Percentiles rank a stretch among this genome's conserved stretches.
Evolutionary conservation across 2,329 filamentous ascomycete genomes (phyloP).

Genomic region (Fusarium pseudoanthophilum): DNA sequence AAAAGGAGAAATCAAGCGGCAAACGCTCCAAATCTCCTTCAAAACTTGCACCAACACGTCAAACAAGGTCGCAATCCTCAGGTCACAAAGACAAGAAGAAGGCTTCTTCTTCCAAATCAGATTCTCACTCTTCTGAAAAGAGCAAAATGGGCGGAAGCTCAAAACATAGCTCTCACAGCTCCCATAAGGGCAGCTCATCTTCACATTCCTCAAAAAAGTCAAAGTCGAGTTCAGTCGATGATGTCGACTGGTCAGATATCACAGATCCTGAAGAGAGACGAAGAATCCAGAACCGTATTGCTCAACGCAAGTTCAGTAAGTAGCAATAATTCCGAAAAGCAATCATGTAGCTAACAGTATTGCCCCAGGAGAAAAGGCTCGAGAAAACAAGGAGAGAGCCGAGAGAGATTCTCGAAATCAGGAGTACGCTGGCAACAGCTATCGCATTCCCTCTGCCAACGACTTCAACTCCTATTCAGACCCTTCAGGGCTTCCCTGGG

Average conservation of each 20-base stretch:
- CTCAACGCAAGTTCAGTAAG: slow-evolving; percentile 81
- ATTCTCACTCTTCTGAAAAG: slow-evolving; percentile 11
- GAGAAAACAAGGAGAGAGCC: slow-evolving; percentile 72
- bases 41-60: slow-evolving; percentile 30
- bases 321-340: neutral
- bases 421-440: slow-evolving; percentile 71
- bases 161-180: slow-evolving; percentile 35
- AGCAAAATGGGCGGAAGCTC: slow-evolving; percentile 42
- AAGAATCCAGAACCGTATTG: slow-evolving; percentile 80
- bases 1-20: neutral
- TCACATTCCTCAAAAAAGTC: slow-evolving; percentile 51
- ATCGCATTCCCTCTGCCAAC: slow-evolving; percentile 67
- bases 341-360: neutral
- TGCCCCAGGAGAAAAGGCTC: slow-evolving; percentile 73
- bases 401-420: slow-evolving; percentile 73
- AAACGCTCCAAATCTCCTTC: slow-evolving; percentile 7
- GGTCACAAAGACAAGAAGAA: slow-evolving; percentile 32
- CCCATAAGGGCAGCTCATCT: slow-evolving; percentile 45
- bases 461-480: slow-evolving; percentile 64
- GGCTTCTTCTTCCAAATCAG: slow-evolving; percentile 13
- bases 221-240: slow-evolving; percentile 56
- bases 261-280: slow-evolving; percentile 76
- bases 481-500: slow-evolving; percentile 77
- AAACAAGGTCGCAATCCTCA: slow-evolving; percentile 29
- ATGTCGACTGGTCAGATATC: slow-evolving; percentile 75